Percentiles rank a stretch among this genome's conserved stretches.
These are phyloP conservation scores for Hypoxylon crocopeplum DNA, from an alignment of 495 filamentous ascomycete species.

Conservation along the genomic window DNA sequence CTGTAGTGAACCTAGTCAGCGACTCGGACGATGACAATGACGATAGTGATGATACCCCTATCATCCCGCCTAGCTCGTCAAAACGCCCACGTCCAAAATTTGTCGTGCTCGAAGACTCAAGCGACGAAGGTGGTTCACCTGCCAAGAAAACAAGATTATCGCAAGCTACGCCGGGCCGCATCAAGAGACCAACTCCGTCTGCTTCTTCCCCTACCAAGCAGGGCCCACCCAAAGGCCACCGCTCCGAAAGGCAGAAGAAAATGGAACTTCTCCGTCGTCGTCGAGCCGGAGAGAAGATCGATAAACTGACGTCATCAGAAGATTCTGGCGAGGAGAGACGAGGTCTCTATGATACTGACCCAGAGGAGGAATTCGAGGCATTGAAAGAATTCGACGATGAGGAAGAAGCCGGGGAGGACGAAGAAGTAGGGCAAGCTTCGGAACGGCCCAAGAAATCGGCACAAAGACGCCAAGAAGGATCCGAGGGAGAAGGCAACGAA, in stretches of 20 bases:
- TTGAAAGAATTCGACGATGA: constrained; percentile 59
- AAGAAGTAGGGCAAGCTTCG: constrained; percentile 26
- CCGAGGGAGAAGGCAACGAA: constrained; percentile 54
- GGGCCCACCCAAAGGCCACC: constrained; percentile 25
- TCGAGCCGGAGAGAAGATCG: constrained; percentile 62
- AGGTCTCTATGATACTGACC: constrained; percentile 53
- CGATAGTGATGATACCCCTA: constrained; percentile 40
- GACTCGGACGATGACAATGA: constrained; percentile 34
- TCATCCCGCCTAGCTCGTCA: constrained; percentile 14
- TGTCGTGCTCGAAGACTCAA: constrained; percentile 30
- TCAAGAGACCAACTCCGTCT: constrained; percentile 16
- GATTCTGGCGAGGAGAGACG: constrained; percentile 43
- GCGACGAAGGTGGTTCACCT: constrained; percentile 25
- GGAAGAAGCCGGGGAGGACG: constrained; percentile 38
- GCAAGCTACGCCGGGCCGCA: constrained; percentile 24
- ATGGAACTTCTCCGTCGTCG: constrained; percentile 63
- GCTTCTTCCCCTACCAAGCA: constrained; percentile 29
- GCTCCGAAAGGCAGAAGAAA: constrained; percentile 42
- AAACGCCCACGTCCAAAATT: constrained; percentile 8
- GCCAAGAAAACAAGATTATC: constrained; percentile 32
- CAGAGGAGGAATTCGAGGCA: constrained; percentile 40
- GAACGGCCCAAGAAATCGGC: constrained; percentile 18
- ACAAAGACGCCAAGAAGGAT: constrained; percentile 19
- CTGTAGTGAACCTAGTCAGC: neutral
- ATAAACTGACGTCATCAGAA: constrained; percentile 47